Evolutionary conservation across 1,139 yeast genomes (phyloP).

Genomic region (Pneumocystis murina): DNA sequence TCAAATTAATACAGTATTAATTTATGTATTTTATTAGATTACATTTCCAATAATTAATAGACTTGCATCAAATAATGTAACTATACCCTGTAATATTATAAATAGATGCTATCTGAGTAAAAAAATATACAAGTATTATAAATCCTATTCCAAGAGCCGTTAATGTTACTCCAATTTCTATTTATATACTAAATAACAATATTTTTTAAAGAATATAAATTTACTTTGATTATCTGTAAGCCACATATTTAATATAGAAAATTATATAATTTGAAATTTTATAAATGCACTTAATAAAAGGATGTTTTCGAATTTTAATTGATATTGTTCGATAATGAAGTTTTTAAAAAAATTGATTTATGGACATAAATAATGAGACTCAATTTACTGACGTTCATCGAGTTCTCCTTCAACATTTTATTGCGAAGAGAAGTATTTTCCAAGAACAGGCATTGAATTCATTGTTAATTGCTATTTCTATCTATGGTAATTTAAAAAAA

Average conservation of each 20-base stretch:
- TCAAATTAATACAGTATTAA: neutral
- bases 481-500: neutral
- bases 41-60: constrained; percentile 79
- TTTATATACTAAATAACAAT: neutral
- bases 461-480: neutral
- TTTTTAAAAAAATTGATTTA: neutral
- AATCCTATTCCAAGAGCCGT: constrained; percentile 24
- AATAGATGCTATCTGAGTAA: neutral
- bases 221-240: constrained; percentile 12
- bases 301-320: neutral
- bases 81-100: constrained; percentile 35
- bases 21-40: constrained; percentile 9
- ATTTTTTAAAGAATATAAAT: neutral
- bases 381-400: constrained; percentile 1
- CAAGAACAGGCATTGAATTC: neutral
- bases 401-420: neutral
- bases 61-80: constrained; percentile 80
- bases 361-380: neutral
- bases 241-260: constrained; percentile 5
- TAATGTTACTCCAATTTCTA: constrained; percentile 11
- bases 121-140: constrained; percentile 36
- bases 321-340: neutral
- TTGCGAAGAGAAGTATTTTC: neutral
- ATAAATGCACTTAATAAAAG: neutral
- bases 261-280: neutral